Evolutionary conservation across 306 rosid species (phyloP).

Genomic region (Oemleria cerasiformis): DNA sequence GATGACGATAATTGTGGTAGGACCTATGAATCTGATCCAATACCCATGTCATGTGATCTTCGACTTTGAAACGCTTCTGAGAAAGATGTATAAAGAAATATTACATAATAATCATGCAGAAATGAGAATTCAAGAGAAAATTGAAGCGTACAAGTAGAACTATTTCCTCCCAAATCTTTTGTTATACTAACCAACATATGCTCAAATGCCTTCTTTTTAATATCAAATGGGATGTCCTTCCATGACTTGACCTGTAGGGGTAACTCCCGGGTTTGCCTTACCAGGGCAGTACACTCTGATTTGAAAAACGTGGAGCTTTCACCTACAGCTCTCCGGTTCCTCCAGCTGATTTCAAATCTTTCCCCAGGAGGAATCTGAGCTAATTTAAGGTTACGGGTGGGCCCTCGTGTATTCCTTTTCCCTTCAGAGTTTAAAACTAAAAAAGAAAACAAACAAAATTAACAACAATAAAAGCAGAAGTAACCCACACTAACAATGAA

Average conservation of each 20-base stretch:
- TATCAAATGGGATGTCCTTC: conserved; percentile 14
- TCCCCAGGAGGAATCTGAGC: background rate
- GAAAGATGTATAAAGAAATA: background rate
- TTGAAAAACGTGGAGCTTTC: conserved; percentile 8
- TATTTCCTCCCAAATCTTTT: background rate
- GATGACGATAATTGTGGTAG: conserved; percentile 12
- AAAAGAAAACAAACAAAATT: background rate
- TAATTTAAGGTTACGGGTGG: conserved; percentile 16
- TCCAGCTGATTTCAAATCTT: conserved; percentile 14
- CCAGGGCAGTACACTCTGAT: conserved; percentile 12
- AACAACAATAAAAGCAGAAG: background rate
- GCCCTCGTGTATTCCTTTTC: conserved; percentile 11
- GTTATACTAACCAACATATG: conserved; percentile 9
- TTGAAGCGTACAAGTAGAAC: background rate
- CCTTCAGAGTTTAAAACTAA: background rate
- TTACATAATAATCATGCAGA: background rate
- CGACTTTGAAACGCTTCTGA: conserved; percentile 18
- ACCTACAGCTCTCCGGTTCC: conserved; percentile 14
- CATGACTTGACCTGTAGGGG: conserved; percentile 15
- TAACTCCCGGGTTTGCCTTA: conserved; percentile 10
- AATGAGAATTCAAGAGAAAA: background rate
- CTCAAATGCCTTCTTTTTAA: conserved; percentile 13
- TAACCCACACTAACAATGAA: background rate
- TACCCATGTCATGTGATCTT: conserved; percentile 13
- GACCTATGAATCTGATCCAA: conserved; percentile 15